phyloP scores from a whole-genome alignment of 2,329 filamentous ascomycete species.

The Neofusicoccum parvum region DNA sequence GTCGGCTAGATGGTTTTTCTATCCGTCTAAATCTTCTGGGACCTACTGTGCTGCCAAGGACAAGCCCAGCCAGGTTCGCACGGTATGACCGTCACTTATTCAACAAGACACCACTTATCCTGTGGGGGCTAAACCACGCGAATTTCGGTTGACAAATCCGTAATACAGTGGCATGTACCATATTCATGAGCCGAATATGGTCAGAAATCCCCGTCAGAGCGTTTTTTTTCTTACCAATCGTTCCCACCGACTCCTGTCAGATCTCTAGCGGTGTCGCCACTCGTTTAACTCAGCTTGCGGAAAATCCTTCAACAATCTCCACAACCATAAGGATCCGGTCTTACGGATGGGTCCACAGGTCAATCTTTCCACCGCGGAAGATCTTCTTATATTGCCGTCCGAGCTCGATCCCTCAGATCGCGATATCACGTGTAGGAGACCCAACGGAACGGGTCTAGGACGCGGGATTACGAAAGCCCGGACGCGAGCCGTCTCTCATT shows the following conservation, averaged over 20 bases:
- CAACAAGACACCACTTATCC: not conserved
- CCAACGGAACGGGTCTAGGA: slow-evolving; percentile 9
- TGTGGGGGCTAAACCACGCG: not conserved
- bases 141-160: not conserved
- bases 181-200: not conserved
- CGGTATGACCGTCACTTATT: not conserved
- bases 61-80: not conserved
- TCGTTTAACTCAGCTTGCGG: slow-evolving; percentile 2
- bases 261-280: not conserved
- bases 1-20: no score
- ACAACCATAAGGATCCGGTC: not conserved
- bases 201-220: not conserved
- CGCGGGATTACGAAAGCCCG: slow-evolving; percentile 9
- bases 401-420: slow-evolving; percentile 9
- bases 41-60: not conserved
- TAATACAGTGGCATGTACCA: not conserved
- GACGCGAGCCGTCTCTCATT: slow-evolving; percentile 4
- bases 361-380: not conserved
- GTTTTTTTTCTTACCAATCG: not conserved
- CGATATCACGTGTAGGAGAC: slow-evolving; percentile 10
- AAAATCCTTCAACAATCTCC: not conserved
- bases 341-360: slow-evolving; percentile 4
- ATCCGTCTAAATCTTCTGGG: no score
- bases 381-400: slow-evolving; percentile 13
- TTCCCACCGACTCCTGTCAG: not conserved